Percentiles rank a stretch among this genome's conserved stretches.
Evolutionary conservation across 805 yeast species (phyloP).

Genomic region (Saccharomycopsis amapae): DNA sequence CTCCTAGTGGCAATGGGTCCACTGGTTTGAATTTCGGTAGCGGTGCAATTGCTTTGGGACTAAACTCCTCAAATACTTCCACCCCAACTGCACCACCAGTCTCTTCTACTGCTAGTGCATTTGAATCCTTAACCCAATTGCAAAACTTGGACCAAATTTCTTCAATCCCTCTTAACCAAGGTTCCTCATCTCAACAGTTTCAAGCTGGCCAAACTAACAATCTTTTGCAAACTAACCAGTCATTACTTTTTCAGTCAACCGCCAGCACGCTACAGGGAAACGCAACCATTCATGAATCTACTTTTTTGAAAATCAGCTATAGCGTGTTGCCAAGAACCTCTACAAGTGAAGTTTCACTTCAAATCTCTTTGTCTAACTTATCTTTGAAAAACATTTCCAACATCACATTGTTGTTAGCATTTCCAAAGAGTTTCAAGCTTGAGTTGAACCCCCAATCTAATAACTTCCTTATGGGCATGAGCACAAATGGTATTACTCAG

Average conservation of each 20-base stretch:
- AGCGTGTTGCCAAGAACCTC: slow-evolving; percentile 33
- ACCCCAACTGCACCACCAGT: slow-evolving; percentile 23
- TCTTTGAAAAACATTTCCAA: slow-evolving; percentile 34
- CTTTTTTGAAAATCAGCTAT: slow-evolving; percentile 43
- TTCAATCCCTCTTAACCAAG: slow-evolving; percentile 20
- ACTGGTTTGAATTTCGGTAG: slow-evolving; percentile 32
- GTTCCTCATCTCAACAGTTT: slow-evolving; percentile 20
- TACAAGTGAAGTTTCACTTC: slow-evolving; percentile 28
- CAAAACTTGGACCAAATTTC: slow-evolving; percentile 20
- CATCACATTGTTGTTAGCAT: slow-evolving; percentile 60
- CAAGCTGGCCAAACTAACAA: slow-evolving; percentile 22
- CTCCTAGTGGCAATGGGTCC: no score
- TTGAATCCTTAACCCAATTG: slow-evolving; percentile 16
- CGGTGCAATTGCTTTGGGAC: slow-evolving; percentile 43
- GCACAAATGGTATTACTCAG: slow-evolving; percentile 47
- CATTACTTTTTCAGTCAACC: slow-evolving; percentile 19
- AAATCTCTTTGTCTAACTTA: slow-evolving; percentile 47
- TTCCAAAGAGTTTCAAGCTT: slow-evolving; percentile 55
- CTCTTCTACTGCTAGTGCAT: slow-evolving; percentile 22
- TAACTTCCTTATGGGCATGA: slow-evolving; percentile 42
- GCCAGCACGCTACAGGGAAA: slow-evolving; percentile 24
- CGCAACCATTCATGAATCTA: slow-evolving; percentile 36
- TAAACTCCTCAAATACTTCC: no score
- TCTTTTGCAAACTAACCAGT: slow-evolving; percentile 17
- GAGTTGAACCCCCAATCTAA: slow-evolving; percentile 57